These are phyloP conservation scores for Cytospora piceicola DNA, from an alignment of 2,329 filamentous ascomycete species.

Conservation along the genomic window DNA sequence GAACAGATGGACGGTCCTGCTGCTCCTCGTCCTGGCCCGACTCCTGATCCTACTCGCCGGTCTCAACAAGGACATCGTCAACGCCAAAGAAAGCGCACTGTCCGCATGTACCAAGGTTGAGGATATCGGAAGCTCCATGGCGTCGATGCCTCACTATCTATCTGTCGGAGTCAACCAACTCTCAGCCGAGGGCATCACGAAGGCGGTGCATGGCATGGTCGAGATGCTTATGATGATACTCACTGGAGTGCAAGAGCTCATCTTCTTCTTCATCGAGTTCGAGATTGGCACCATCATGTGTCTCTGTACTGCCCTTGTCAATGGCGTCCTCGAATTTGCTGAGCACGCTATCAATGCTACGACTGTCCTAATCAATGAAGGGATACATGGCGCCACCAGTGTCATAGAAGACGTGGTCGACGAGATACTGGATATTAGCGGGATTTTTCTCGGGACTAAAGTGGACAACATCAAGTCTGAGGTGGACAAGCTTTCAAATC, in stretches of 20 bases:
- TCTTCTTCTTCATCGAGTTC: constrained; percentile 91
- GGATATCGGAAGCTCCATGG: constrained; percentile 91
- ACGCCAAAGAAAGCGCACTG: constrained; percentile 79
- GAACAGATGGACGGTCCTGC: constrained; percentile 93
- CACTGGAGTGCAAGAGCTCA: constrained; percentile 81
- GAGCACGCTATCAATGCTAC: constrained; percentile 45
- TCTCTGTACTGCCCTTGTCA: constrained; percentile 80
- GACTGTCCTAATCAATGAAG: constrained; percentile 56
- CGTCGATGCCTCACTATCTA: constrained; percentile 97
- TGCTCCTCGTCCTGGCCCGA: constrained; percentile 82
- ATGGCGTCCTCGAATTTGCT: constrained; percentile 75
- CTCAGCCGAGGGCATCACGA: constrained; percentile 77
- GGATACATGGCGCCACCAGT: constrained; percentile 55
- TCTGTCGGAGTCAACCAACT: constrained; percentile 86
- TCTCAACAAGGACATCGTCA: constrained; percentile 73
- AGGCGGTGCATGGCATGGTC: constrained; percentile 79
- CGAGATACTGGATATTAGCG: constrained; percentile 52
- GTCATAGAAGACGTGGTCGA: constrained; percentile 63
- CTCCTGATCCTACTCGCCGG: constrained; percentile 75
- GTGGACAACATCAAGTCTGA: constrained; percentile 59
- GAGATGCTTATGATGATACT: constrained; percentile 77
- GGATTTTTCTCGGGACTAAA: constrained; percentile 38
- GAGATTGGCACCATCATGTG: constrained; percentile 90
- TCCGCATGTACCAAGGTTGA: constrained; percentile 91
- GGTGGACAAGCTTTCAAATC: constrained; percentile 59